phyloP scores from a whole-genome alignment of 768 basidiomycete species.

The Mycena haematopus region DNA sequence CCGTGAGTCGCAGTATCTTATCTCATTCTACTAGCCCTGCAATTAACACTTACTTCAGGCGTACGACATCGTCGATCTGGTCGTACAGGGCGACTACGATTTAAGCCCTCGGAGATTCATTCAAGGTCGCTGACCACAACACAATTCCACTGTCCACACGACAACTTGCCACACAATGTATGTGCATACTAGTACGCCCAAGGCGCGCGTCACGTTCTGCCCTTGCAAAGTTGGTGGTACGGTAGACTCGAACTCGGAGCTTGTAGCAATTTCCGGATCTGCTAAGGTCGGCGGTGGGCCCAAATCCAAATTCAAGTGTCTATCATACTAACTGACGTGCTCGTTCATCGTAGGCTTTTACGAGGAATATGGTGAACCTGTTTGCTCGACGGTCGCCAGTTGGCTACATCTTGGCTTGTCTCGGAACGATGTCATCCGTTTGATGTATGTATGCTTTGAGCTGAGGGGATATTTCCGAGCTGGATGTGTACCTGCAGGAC shows the following conservation, averaged over 20 bases:
- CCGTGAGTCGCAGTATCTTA: conserved; percentile 30
- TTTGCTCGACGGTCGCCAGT: conserved; percentile 39
- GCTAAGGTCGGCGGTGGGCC: conserved; percentile 32
- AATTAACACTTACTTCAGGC: conserved; percentile 17
- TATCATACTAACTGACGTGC: not conserved
- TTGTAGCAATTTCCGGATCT: conserved; percentile 39
- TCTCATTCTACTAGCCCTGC: not conserved
- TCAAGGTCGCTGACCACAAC: conserved; percentile 37
- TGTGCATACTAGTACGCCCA: conserved; percentile 29
- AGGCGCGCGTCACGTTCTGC: conserved; percentile 37
- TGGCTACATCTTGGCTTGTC: conserved; percentile 40
- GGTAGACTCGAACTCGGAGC: no score
- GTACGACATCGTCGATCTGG: conserved; percentile 29
- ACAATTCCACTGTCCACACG: conserved; percentile 29
- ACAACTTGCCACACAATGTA: conserved; percentile 37
- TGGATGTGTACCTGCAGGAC: conserved; percentile 32
- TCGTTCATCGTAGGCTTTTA: conserved; percentile 27
- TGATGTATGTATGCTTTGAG: conserved; percentile 32
- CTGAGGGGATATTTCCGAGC: not conserved
- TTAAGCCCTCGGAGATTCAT: conserved; percentile 36
- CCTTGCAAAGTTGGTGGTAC: conserved; percentile 39
- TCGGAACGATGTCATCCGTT: conserved; percentile 40
- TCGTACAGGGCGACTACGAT: conserved; percentile 6
- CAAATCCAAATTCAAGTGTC: not conserved
- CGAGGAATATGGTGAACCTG: conserved; percentile 30